Evolutionary conservation across 192 early-diverging fungal genomes (phyloP), one percentile per base, ranked within the genome.

Genomic region (Allomyces macrogynus): DNA sequence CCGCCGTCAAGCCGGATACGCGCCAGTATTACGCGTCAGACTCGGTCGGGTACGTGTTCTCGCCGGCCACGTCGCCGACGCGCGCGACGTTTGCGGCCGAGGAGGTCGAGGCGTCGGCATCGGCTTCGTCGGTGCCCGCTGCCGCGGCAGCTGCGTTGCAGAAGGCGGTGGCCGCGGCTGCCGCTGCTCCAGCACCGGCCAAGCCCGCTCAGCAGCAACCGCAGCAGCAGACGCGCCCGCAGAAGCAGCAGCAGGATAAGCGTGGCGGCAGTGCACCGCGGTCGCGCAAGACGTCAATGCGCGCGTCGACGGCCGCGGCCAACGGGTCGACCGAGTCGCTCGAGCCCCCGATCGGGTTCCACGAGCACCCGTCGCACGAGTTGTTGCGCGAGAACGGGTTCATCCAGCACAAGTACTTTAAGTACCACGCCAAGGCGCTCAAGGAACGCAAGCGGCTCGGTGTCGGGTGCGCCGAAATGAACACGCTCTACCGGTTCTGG

Each of bases 401-500:
- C 70, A 79, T 95, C 66, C 91, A 97, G 79, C 89, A 94, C 76
- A 95, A 91, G 72, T 97, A 97, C 74, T 81, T 86, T 71, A 88
- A 92, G 73, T 97, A 90, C 77, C 90, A 89, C 68, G 86, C 84
- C 65, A 89, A 91, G 78, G 94, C 94, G 40, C 75, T 95, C 60
- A 85, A 84, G 69, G 94, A 97, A 76, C 92, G 94, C 71, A 92
- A 92, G 75, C 81, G 81, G 62, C 78, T 86, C 20, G 94, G 94
- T 22, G 79, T 82, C 22, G 92, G 94, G n/a, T 89, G 86, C 43
- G 90, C 89, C 67, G 91, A 94, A 71, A 97, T 97, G 94, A 94
- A 94, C 81, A 94, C 94, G 11, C 74, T 97, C 66, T 93, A 85
- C 76, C 85, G 91, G 24, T 97, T 97, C 87, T 97, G 94, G 94